A percentile compares a stretch with the other conserved stretches of the same genome.
phyloP scores from a whole-genome alignment of 495 filamentous ascomycete genomes.

The Penicillium nucicola region DNA sequence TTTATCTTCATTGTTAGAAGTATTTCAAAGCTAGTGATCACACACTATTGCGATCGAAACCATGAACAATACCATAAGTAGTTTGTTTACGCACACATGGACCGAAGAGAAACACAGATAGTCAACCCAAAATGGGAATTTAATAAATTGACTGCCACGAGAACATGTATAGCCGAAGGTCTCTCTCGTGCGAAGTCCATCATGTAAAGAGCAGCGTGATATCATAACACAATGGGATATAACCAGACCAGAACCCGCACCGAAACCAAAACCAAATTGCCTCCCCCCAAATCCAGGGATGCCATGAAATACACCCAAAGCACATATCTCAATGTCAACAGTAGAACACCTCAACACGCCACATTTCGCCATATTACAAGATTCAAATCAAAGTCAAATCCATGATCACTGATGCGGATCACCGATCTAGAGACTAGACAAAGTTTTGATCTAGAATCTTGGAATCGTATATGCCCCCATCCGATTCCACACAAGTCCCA shows the following conservation, averaged over 20 bases:
- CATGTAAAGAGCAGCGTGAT: conserved; percentile 19
- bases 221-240: conserved; percentile 35
- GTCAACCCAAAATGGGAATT: not conserved
- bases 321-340: not conserved
- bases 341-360: conserved; percentile 2
- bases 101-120: not conserved
- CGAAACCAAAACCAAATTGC: conserved; percentile 11
- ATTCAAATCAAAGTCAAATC: too few relatives aligned
- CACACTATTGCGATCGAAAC: not conserved
- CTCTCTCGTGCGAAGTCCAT: conserved; percentile 5
- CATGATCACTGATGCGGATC: too few relatives aligned
- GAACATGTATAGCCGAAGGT: conserved; percentile 6
- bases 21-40: not conserved
- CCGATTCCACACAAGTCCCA: not conserved
- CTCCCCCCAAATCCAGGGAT: too few relatives aligned
- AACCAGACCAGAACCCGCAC: conserved; percentile 17
- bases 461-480: not conserved
- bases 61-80: too few relatives aligned
- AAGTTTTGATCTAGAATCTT: not conserved
- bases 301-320: not conserved
- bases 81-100: too few relatives aligned
- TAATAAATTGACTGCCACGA: conserved; percentile 6
- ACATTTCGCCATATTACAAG: not conserved
- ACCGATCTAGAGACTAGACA: too few relatives aligned
- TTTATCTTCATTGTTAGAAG: not conserved